These are phyloP conservation scores for Fusarium odoratissimum DNA, from an alignment of 2,329 filamentous ascomycete genomes.

Conservation along the genomic window DNA sequence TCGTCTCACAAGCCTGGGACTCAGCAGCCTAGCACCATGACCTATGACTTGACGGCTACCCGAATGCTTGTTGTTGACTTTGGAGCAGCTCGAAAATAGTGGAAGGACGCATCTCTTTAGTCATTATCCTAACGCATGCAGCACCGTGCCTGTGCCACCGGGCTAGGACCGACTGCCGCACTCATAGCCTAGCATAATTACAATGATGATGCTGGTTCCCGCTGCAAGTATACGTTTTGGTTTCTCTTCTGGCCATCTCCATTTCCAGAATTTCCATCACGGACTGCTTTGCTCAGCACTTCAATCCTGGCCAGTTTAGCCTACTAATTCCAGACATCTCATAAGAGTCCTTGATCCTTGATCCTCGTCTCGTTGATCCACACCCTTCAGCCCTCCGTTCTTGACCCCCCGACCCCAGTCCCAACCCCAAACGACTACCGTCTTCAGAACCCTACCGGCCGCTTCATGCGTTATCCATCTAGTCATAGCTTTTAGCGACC, in stretches of 20 bases:
- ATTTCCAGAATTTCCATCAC: constrained; percentile 17
- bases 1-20: constrained; percentile 18
- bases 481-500: constrained; percentile 42
- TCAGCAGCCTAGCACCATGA: constrained; percentile 15
- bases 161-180: constrained; percentile 32
- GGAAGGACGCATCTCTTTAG: constrained; percentile 24
- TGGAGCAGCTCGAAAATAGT: constrained; percentile 22
- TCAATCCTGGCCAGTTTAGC: constrained; percentile 7
- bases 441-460: constrained; percentile 45
- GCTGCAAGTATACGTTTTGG: constrained; percentile 38
- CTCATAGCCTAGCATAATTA: constrained; percentile 24
- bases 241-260: constrained; percentile 9
- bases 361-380: constrained; percentile 38
- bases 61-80: background rate
- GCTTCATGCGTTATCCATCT: constrained; percentile 45
- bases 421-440: constrained; percentile 46
- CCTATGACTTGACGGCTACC: constrained; percentile 23
- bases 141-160: constrained; percentile 40
- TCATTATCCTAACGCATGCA: constrained; percentile 36
- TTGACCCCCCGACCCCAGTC: constrained; percentile 40
- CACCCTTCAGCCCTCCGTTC: constrained; percentile 44
- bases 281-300: constrained; percentile 21
- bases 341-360: constrained; percentile 34
- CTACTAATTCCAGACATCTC: constrained; percentile 21
- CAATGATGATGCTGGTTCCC: constrained; percentile 44